These are phyloP conservation scores for Sordariomycetes sp. DNA, from an alignment of 2,329 filamentous ascomycete species.

Conservation along the genomic window DNA sequence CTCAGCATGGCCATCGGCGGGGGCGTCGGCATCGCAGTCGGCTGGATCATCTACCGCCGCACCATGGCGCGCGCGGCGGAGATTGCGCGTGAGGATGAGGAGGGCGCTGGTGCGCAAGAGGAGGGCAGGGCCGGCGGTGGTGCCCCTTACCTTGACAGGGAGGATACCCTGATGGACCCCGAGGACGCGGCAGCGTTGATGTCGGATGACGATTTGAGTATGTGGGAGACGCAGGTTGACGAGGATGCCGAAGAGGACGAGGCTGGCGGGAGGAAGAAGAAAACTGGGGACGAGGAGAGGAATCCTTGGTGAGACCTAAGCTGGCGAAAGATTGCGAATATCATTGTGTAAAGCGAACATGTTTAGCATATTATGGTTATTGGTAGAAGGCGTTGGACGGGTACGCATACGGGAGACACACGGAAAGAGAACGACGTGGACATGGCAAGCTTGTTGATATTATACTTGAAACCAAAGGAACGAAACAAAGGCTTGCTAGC, in stretches of 20 bases:
- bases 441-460: too few species aligned
- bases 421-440: too few species aligned
- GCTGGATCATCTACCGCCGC: conserved; percentile 73
- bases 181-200: conserved; percentile 44
- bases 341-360: too few species aligned
- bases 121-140: conserved; percentile 18
- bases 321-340: too few species aligned
- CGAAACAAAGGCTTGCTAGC: too few species aligned
- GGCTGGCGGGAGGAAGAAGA: neutral
- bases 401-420: too few species aligned
- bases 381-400: too few species aligned
- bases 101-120: conserved; percentile 16
- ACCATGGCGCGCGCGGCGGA: conserved; percentile 55
- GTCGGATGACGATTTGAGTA: conserved; percentile 49
- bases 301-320: neutral
- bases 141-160: conserved; percentile 30
- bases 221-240: conserved; percentile 35
- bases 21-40: conserved; percentile 64
- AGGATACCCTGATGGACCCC: conserved; percentile 33
- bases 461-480: too few species aligned
- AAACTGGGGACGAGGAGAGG: neutral
- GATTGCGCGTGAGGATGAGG: conserved; percentile 37
- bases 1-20: conserved; percentile 66
- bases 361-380: too few species aligned
- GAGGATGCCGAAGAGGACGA: conserved; percentile 13